These are phyloP conservation scores for Speleostelium caveatum DNA, from an alignment of 78 protist species.

Conservation along the genomic window DNA sequence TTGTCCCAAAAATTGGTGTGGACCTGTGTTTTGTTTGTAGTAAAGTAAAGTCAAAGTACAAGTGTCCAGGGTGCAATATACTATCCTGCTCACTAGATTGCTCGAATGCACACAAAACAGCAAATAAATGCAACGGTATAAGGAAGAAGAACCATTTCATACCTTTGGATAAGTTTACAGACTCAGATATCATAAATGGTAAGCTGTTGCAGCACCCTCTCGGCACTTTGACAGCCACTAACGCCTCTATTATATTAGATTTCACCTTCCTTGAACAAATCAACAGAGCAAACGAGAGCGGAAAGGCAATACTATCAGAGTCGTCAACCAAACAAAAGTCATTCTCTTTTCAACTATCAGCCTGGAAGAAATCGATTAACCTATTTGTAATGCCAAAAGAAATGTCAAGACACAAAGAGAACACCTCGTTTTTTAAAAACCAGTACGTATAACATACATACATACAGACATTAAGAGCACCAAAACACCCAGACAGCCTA, in stretches of 20 bases:
- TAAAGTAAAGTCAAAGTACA: slow-evolving; percentile 38
- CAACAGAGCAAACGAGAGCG: slow-evolving; percentile 44
- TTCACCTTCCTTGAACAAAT: slow-evolving; percentile 44
- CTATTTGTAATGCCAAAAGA: slow-evolving; percentile 57
- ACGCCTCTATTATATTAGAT: not conserved
- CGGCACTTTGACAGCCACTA: too few relatives aligned
- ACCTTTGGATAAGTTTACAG: slow-evolving; percentile 22
- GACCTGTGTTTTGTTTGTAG: slow-evolving; percentile 29
- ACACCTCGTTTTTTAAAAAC: slow-evolving; percentile 22
- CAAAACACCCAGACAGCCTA: not conserved
- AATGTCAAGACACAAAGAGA: slow-evolving; percentile 66
- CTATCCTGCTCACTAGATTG: slow-evolving; percentile 20
- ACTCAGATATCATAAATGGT: slow-evolving; percentile 64
- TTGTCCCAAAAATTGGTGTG: too few relatives aligned
- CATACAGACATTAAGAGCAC: too few relatives aligned
- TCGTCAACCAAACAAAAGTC: slow-evolving; percentile 38
- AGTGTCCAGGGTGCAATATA: slow-evolving; percentile 46
- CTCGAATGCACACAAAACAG: slow-evolving; percentile 16
- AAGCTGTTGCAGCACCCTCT: not conserved
- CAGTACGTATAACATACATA: not conserved
- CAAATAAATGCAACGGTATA: slow-evolving; percentile 26
- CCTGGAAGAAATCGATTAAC: slow-evolving; percentile 24
- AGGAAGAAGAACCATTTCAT: slow-evolving; percentile 35
- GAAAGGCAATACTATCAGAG: slow-evolving; percentile 5
- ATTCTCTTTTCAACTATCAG: slow-evolving; percentile 19